Evolutionary conservation across 352 stramenopile genomes (phyloP).

Genomic region (Globisporangium viniferum): DNA sequence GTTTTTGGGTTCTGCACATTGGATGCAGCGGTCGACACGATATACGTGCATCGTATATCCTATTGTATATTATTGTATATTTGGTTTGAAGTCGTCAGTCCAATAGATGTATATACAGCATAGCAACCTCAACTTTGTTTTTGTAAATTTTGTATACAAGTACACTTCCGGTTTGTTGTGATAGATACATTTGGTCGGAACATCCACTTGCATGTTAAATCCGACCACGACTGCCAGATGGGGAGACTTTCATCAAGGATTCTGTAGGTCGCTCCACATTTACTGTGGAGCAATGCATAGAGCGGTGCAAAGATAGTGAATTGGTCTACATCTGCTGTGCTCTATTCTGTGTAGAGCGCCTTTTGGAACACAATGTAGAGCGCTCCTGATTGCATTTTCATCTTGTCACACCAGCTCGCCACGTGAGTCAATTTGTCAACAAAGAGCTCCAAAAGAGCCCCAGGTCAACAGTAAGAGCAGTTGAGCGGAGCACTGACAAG

Average conservation of each 20-base stretch:
- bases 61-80: not conserved
- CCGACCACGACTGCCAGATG: not conserved
- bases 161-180: not conserved
- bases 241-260: not conserved
- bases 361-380: not conserved
- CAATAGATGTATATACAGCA: not conserved
- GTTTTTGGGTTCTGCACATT: not conserved
- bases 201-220: not conserved
- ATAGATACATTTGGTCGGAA: not conserved
- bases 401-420: not conserved
- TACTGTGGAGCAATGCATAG: not conserved
- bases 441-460: not conserved
- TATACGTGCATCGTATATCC: not conserved
- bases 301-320: not conserved
- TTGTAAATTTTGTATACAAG: no score
- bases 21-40: not conserved
- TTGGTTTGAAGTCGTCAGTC: not conserved
- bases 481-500: not conserved
- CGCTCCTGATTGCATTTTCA: not conserved
- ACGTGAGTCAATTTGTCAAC: not conserved
- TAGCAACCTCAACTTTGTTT: no score
- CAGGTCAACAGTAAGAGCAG: not conserved
- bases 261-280: not conserved
- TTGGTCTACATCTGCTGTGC: not conserved
- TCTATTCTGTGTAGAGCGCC: not conserved